Conservation (phyloP, 2,329 filamentous ascomycete species). For the Chrysoporthe deuterocubensis region DNA sequence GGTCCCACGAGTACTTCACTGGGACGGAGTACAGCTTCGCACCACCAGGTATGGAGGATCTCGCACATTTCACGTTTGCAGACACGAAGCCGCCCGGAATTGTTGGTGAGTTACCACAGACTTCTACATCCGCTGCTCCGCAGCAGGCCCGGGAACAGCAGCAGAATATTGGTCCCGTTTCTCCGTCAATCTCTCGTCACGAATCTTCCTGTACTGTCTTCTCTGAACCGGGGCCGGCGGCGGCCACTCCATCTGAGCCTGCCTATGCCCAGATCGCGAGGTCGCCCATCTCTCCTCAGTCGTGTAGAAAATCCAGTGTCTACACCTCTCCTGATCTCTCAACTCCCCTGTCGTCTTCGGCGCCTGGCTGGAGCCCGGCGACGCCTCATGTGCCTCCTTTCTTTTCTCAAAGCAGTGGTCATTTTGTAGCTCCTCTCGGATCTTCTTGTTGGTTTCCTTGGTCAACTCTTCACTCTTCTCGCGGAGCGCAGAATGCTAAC, state of each 20-base stretch:
- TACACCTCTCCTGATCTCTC: constrained; percentile 39
- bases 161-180: constrained; percentile 34
- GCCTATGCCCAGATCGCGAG: constrained; percentile 31
- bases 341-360: constrained; percentile 40
- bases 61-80: constrained; percentile 51
- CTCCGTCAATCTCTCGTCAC: constrained; percentile 32
- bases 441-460: constrained; percentile 57
- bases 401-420: constrained; percentile 58
- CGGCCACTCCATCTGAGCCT: constrained; percentile 36
- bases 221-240: constrained; percentile 33
- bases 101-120: constrained; percentile 59
- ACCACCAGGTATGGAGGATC: constrained; percentile 54
- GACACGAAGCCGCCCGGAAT: constrained; percentile 53
- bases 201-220: constrained; percentile 32
- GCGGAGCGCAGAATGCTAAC: constrained; percentile 41
- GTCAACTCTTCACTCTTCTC: constrained; percentile 20
- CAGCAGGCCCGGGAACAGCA: constrained; percentile 17
- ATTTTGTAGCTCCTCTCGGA: constrained; percentile 55
- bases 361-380: constrained; percentile 38
- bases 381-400: constrained; percentile 46
- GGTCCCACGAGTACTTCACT: constrained; percentile 56
- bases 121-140: constrained; percentile 38
- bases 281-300: constrained; percentile 36
- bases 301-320: constrained; percentile 36
- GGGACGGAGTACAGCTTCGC: constrained; percentile 59